Evolutionary conservation across 345 rosid species (phyloP).

Genomic region (Arabis hirsuta): DNA sequence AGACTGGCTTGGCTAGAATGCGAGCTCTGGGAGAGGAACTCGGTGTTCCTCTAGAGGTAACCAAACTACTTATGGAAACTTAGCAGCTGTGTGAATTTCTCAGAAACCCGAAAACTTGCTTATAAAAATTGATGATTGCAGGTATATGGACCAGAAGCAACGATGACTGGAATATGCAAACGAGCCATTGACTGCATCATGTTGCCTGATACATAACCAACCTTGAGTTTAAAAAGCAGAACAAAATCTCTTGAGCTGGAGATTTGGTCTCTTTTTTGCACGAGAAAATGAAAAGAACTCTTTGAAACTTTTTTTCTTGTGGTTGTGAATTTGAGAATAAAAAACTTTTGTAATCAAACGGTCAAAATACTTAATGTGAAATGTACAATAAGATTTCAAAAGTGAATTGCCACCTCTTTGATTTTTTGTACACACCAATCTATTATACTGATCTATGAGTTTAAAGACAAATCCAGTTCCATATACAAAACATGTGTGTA

Average conservation of each 20-base stretch:
- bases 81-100: neutral
- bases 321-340: neutral
- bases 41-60: slow-evolving; percentile 88
- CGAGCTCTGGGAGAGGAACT: slow-evolving; percentile 83
- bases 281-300: slow-evolving; percentile 12
- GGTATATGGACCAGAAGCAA: slow-evolving; percentile 97
- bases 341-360: slow-evolving; percentile 12
- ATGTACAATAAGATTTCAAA: slow-evolving; percentile 21
- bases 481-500: slow-evolving; percentile 31
- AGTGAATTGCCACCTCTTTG: neutral
- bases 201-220: slow-evolving; percentile 52
- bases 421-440: slow-evolving; percentile 14
- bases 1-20: slow-evolving; percentile 87
- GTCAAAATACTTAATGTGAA: neutral
- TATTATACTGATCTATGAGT: slow-evolving; percentile 10
- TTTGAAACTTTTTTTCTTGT: neutral
- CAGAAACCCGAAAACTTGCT: neutral
- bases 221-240: neutral
- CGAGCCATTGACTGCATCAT: slow-evolving; percentile 88
- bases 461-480: slow-evolving; percentile 20
- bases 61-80: slow-evolving; percentile 11
- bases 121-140: slow-evolving; percentile 40
- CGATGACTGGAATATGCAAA: slow-evolving; percentile 98
- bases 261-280: neutral
- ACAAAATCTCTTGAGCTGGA: neutral